A percentile compares a stretch with the other conserved stretches of the same genome.
These are phyloP conservation scores for Amanita exitialis DNA, from an alignment of 768 basidiomycete genomes.

Conservation along the genomic window DNA sequence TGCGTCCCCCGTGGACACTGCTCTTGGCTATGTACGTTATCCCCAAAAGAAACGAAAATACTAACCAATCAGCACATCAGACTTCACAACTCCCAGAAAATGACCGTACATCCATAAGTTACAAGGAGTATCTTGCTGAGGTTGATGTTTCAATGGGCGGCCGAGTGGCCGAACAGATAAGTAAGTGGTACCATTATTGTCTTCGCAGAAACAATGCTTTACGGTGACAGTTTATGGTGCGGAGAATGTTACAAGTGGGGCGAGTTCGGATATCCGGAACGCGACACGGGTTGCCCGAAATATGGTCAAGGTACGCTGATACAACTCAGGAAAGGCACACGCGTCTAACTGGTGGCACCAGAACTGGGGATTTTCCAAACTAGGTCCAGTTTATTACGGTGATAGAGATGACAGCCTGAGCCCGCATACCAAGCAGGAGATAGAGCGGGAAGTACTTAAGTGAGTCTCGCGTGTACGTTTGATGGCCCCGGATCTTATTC, in stretches of 20 bases:
- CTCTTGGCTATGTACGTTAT: conserved; percentile 70
- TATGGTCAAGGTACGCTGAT: conserved; percentile 76
- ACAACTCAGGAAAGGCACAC: neutral
- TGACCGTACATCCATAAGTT: conserved; percentile 62
- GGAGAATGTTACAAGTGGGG: conserved; percentile 86
- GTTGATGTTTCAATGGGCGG: conserved; percentile 95
- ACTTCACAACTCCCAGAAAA: conserved; percentile 72
- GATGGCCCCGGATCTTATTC: conserved; percentile 9
- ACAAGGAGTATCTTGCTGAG: conserved; percentile 65
- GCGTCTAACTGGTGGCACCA: conserved; percentile 16
- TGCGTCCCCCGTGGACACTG: conserved; percentile 94
- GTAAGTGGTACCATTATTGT: conserved; percentile 28
- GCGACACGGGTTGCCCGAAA: conserved; percentile 73
- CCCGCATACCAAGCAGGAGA: conserved; percentile 67
- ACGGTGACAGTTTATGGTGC: conserved; percentile 63
- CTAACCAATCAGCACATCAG: conserved; percentile 20
- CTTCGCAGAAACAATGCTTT: conserved; percentile 8
- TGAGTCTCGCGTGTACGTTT: conserved; percentile 28
- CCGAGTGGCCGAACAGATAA: conserved; percentile 87
- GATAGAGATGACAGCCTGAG: conserved; percentile 65
- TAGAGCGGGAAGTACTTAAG: conserved; percentile 82
- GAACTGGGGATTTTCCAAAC: conserved; percentile 75
- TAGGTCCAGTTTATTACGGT: conserved; percentile 78
- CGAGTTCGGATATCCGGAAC: conserved; percentile 74
- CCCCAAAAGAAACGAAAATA: conserved; percentile 4